Evolutionary conservation across 805 yeast genomes (phyloP).

Genomic region (Candida pseudofarinosa): DNA sequence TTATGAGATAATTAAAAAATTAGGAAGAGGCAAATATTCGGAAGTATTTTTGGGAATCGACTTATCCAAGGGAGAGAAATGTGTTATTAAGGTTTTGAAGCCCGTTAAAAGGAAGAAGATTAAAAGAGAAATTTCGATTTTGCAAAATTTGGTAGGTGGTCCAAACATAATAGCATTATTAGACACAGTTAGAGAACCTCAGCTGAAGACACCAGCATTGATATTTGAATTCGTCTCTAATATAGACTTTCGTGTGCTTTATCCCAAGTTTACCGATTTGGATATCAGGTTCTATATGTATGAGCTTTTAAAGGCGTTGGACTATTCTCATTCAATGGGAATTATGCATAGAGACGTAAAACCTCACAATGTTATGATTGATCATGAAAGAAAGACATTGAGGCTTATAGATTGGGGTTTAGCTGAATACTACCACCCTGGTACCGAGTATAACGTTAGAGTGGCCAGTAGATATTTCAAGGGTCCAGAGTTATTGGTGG

Average conservation of each 20-base stretch:
- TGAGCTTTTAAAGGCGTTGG: constrained; percentile 77
- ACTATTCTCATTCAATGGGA: constrained; percentile 89
- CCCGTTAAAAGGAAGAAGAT: constrained; percentile 93
- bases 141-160: constrained; percentile 81
- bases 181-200: constrained; percentile 86
- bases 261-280: constrained; percentile 69
- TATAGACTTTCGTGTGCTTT: constrained; percentile 79
- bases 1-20: constrained; percentile 77
- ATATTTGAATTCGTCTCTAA: constrained; percentile 83
- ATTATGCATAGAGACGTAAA: constrained; percentile 93
- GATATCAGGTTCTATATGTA: constrained; percentile 83
- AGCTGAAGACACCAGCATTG: constrained; percentile 80
- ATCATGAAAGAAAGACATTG: constrained; percentile 57
- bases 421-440: constrained; percentile 89
- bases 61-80: constrained; percentile 52
- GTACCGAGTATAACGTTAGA: constrained; percentile 84
- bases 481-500: constrained; percentile 86
- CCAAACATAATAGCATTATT: constrained; percentile 71
- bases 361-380: constrained; percentile 93
- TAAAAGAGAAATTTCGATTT: constrained; percentile 82
- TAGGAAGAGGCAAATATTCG: constrained; percentile 91
- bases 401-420: constrained; percentile 92
- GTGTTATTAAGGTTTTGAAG: constrained; percentile 87
- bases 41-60: constrained; percentile 89
- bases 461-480: constrained; percentile 90